Evolutionary conservation across 129 eudicot genomes (phyloP), one percentile per base, ranked within the genome.

Genomic region (Artemisia tridentata): DNA sequence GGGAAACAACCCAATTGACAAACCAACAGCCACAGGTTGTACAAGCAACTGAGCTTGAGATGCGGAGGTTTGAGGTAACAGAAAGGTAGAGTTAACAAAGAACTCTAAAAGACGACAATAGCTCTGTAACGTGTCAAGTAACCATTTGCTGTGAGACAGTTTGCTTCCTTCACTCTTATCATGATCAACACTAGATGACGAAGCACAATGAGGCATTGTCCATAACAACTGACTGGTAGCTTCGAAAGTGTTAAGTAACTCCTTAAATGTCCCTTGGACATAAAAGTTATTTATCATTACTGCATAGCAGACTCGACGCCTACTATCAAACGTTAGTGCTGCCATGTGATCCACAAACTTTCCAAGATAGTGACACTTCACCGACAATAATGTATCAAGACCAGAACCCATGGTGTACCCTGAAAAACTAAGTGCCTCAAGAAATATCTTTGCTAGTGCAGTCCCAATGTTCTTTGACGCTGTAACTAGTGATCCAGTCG

Each of bases 191-290:
- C 67, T 73, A 63, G 96, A 82, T 43, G 85, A 14, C 9, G 88
- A 81, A 64, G 83, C 56, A 63, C 90, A 65, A 45, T 20, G 78
- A 13, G 97, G 97, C 47, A 84, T 67, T 15, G 90, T 85, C 99
- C 99, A 93, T 53, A 93, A 72, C 83, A 93, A 80, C 78, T 93
- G 97, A 82, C 99, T 93, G 23, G 99, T 93, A 63, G 99, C 99
- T 80, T 89, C 99, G 84, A 93, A 93, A 58, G 99, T 93, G 57
- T 91, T 93, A 49, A 93, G 91, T 50, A 93, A 81, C 80, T 93
- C 97, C 78, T 87, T 93, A 48, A 93, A 93, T 41, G 99, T 86
- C 68, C 99, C 99, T 68, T 91, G 88, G 55, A 88, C 99, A 80
- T 93, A 93, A 29, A 93, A 90, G 79, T 89, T 87, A 78, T 93